Evolutionary conservation across 352 stramenopile genomes (phyloP).

Genomic region (Pythium utonaiense): DNA sequence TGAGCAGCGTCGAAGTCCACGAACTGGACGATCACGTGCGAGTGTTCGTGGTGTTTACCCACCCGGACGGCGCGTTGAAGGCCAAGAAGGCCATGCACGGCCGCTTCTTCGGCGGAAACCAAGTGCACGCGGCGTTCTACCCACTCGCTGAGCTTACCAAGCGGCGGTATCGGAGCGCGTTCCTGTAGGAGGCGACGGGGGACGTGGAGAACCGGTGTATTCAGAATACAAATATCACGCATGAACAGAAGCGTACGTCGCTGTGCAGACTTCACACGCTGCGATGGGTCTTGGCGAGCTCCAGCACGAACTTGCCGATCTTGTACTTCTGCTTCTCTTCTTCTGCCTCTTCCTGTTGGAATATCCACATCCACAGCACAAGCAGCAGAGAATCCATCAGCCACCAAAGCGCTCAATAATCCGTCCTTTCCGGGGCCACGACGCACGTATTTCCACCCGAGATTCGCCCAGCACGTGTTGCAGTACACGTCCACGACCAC

Average conservation of each 20-base stretch:
- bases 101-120: slow-evolving; percentile 73
- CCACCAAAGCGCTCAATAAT: too few species aligned
- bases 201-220: background rate
- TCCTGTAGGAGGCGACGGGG: slow-evolving; percentile 28
- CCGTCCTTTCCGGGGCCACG: background rate
- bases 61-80: slow-evolving; percentile 38
- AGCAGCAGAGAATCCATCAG: too few species aligned
- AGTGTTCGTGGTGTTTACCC: slow-evolving; percentile 72
- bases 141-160: slow-evolving; percentile 38
- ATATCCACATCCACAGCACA: background rate
- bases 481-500: slow-evolving; percentile 93
- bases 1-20: slow-evolving; percentile 54
- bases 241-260: background rate
- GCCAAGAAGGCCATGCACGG: slow-evolving; percentile 62
- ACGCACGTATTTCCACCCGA: slow-evolving; percentile 94
- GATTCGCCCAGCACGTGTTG: slow-evolving; percentile 86
- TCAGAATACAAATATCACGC: background rate
- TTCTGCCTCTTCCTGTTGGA: slow-evolving; percentile 82
- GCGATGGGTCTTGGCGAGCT: slow-evolving; percentile 89
- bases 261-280: slow-evolving; percentile 6
- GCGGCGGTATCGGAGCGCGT: slow-evolving; percentile 48
- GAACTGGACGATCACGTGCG: slow-evolving; percentile 70
- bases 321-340: slow-evolving; percentile 95
- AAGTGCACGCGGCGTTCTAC: slow-evolving; percentile 68
- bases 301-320: slow-evolving; percentile 96